Evolutionary conservation across 345 rosid species (phyloP), one percentile per base, ranked within the genome.

Genomic region (Crucihimalaya himalaica): DNA sequence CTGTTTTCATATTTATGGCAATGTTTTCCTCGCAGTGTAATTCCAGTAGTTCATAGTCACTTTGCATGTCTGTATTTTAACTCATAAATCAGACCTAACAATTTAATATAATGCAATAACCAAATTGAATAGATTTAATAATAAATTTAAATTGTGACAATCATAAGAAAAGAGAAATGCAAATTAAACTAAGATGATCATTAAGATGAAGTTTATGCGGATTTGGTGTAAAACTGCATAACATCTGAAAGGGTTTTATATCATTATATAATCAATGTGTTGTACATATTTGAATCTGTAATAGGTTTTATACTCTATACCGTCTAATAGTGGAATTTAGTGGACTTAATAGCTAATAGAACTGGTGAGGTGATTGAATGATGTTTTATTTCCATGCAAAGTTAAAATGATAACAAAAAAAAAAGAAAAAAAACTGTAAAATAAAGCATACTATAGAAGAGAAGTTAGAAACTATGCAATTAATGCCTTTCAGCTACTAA

Each of bases 1-100:
- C 66, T 76, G 75, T 63, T 70, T 63, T 63, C 76, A 63, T 56
- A 76, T 63, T 76, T 63, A 76, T 62, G 70, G 59, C 75, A 69
- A 62, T 69, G 40, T 61, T 52, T 75, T 54, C 61, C 48, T 60
- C 62, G 70, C 79, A 62, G 52, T 47, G 61, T 45, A 2, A 63
- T 35, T 70, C 37, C 21, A 58, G 4, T 58, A 40, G 19, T 57
- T 57, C 60, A 43, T 43, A 70, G n/a, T 47, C 34, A 13, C 32
- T 57, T 74, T 74, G 73, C 60, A 57, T 61, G 59, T 76, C 51
- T 76, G 43, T 75, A 58, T 47, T 35, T 50, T 34, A n/a, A 35
- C 20, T 63, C 64, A n/a, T 23, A 3, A 29, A 32, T 60, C 23
- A 58, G 32, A 57, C 45, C 42, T 37, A 66, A 35, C 31, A 71